Conservation (phyloP, 2,329 filamentous ascomycete genomes). For the Penicillium occitanis region DNA sequence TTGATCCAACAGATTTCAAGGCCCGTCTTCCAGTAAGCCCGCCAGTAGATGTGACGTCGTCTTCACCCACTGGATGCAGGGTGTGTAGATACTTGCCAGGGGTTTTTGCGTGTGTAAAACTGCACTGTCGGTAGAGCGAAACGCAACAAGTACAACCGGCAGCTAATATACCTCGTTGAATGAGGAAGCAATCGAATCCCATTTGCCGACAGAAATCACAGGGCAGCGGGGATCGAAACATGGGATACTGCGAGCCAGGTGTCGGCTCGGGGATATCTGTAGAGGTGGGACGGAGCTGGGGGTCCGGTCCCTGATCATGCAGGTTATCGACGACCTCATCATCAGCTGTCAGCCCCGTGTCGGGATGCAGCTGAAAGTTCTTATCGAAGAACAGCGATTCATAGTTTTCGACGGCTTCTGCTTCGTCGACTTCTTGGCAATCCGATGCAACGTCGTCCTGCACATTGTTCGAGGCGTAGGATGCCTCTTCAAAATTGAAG, state of each 20-base stretch:
- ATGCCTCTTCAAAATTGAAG: conserved; percentile 50
- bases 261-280: conserved; percentile 24
- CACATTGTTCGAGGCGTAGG: conserved; percentile 34
- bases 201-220: conserved; percentile 49
- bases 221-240: conserved; percentile 46
- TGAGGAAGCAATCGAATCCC: conserved; percentile 50
- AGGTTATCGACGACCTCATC: conserved; percentile 5
- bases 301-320: neutral
- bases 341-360: conserved; percentile 26
- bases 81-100: conserved; percentile 46
- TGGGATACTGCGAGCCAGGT: conserved; percentile 38
- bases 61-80: conserved; percentile 46
- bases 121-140: conserved; percentile 49
- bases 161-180: conserved; percentile 45
- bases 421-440: conserved; percentile 39
- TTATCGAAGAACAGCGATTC: conserved; percentile 46
- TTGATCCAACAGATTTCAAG: conserved; percentile 41
- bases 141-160: conserved; percentile 51
- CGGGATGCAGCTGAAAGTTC: conserved; percentile 42
- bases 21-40: conserved; percentile 42
- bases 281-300: conserved; percentile 23
- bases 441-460: conserved; percentile 42
- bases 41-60: conserved; percentile 40
- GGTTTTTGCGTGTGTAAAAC: conserved; percentile 45
- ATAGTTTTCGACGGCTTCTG: conserved; percentile 38